phyloP scores from a whole-genome alignment of 192 early-diverging fungal species.

The Coemansia sp. region DNA sequence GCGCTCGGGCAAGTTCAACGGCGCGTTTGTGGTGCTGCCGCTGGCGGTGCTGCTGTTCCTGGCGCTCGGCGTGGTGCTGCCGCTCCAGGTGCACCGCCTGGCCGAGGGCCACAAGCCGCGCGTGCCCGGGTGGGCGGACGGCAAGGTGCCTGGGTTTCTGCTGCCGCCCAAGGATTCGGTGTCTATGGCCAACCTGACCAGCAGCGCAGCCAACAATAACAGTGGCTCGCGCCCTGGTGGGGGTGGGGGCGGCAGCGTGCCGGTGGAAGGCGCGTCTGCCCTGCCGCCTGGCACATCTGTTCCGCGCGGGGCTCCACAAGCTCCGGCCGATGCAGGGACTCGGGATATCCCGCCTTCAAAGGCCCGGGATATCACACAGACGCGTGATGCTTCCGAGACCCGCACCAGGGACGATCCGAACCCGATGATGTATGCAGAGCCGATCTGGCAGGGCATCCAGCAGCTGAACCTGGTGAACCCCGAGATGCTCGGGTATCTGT shows the following conservation, averaged over 20 bases:
- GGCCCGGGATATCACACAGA: background rate
- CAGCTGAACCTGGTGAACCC: slow-evolving; percentile 30
- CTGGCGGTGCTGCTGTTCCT: slow-evolving; percentile 37
- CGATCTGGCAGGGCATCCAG: slow-evolving; percentile 36
- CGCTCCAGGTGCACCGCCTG: slow-evolving; percentile 36
- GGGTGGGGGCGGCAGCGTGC: background rate
- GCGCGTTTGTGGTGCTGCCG: slow-evolving; percentile 41
- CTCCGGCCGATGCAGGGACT: background rate
- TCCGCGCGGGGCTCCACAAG: background rate
- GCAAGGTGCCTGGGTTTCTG: slow-evolving; percentile 27
- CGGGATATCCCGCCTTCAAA: background rate
- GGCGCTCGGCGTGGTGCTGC: slow-evolving; percentile 31
- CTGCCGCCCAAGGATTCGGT: slow-evolving; percentile 19
- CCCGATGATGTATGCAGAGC: slow-evolving; percentile 33
- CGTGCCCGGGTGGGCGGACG: slow-evolving; percentile 47
- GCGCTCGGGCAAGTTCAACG: slow-evolving; percentile 38
- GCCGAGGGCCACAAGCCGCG: slow-evolving; percentile 27
- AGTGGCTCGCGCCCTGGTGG: background rate
- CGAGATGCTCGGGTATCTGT: slow-evolving; percentile 37
- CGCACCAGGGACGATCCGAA: slow-evolving; percentile 27
- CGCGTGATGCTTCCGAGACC: background rate
- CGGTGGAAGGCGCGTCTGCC: background rate
- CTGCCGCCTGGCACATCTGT: background rate
- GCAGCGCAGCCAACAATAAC: background rate
- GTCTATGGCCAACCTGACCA: slow-evolving; percentile 2